Conservation (phyloP, 257 asterid genomes). For the Pogostemon cablin region DNA sequence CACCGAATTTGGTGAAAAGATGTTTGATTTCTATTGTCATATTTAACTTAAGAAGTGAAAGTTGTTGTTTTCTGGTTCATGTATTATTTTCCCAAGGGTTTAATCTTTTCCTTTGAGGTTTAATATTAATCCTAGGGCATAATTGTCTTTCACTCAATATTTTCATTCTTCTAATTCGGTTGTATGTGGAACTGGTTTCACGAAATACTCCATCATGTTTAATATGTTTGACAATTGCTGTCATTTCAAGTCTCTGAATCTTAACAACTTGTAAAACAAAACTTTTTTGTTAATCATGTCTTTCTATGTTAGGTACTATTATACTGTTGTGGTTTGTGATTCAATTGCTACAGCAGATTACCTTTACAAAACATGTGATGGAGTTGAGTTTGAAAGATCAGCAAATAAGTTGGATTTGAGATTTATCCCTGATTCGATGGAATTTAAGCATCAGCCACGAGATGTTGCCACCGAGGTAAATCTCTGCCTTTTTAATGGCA, state of each 20-base stretch:
- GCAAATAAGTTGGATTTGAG: constrained; percentile 88
- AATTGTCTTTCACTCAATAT: no score
- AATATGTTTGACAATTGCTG: background rate
- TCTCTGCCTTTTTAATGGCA: constrained; percentile 21
- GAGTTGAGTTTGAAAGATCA: constrained; percentile 93
- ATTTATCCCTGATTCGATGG: constrained; percentile 91
- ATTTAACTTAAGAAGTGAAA: background rate
- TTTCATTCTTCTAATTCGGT: no score
- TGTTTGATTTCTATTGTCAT: background rate
- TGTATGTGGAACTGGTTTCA: no score
- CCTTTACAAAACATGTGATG: constrained; percentile 83
- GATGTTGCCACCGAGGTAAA: constrained; percentile 86
- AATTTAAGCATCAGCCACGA: constrained; percentile 80
- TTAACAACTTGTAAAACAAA: constrained; percentile 1
- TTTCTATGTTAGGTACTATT: constrained; percentile 69
- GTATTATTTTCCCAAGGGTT: background rate
- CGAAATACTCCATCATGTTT: background rate
- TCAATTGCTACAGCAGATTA: constrained; percentile 91
- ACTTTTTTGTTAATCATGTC: constrained; percentile 5
- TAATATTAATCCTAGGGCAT: no score
- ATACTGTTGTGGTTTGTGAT: constrained; percentile 88
- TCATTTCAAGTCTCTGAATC: background rate
- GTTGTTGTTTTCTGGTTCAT: background rate
- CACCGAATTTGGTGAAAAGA: background rate
- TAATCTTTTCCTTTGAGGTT: no score